Conservation (phyloP, 2,329 filamentous ascomycete genomes). For the Dothidotthia symphoricarpi region DNA sequence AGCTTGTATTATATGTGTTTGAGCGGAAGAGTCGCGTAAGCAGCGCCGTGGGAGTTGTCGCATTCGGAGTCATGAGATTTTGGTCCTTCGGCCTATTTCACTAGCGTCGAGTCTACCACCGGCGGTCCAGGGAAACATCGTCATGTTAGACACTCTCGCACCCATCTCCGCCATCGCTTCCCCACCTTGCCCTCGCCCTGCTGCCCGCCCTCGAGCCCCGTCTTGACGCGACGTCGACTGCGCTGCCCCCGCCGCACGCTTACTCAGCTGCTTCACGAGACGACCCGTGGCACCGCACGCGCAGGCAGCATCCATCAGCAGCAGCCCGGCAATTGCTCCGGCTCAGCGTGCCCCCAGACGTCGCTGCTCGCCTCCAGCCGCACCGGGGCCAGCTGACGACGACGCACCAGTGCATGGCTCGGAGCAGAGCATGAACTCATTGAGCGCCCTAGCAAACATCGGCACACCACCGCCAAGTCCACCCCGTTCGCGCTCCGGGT, state of each 20-base stretch:
- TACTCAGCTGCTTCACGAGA: not conserved
- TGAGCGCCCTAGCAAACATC: slow-evolving; percentile 86
- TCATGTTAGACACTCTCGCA: not conserved
- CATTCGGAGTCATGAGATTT: too few relatives aligned
- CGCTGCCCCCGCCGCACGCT: not conserved
- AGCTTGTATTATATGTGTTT: too few relatives aligned
- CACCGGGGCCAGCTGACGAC: not conserved
- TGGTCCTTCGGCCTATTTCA: too few relatives aligned
- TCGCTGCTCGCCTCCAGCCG: not conserved
- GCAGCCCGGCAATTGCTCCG: not conserved
- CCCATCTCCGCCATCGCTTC: slow-evolving; percentile 9
- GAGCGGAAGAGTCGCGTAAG: too few relatives aligned
- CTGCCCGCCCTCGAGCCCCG: slow-evolving; percentile 10
- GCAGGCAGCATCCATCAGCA: not conserved
- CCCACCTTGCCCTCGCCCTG: slow-evolving; percentile 10
- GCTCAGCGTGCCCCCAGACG: slow-evolving; percentile 5
- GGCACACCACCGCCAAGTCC: slow-evolving; percentile 55
- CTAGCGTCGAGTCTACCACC: too few relatives aligned
- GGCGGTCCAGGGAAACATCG: too few relatives aligned
- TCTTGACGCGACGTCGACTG: slow-evolving; percentile 5
- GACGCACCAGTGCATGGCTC: slow-evolving; percentile 46
- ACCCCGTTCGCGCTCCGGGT: slow-evolving; percentile 55
- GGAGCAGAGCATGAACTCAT: slow-evolving; percentile 81
- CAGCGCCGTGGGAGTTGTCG: too few relatives aligned
- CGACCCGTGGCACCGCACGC: not conserved